Conservation (phyloP, 805 yeast species). For the Hyphopichia homilentoma region DNA sequence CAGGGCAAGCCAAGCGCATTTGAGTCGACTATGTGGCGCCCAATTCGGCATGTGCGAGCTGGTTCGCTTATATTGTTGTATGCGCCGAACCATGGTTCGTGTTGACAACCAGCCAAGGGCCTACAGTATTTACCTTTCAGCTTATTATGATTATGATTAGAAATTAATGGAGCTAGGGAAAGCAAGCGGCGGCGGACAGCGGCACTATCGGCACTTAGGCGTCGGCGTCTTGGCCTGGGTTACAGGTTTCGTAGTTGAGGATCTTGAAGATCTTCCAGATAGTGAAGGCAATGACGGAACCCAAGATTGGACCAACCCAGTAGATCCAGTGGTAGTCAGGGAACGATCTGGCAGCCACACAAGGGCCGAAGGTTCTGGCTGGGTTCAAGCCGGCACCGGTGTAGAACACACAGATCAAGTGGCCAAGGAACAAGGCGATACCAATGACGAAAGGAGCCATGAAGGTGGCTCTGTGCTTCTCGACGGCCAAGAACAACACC, state of each 20-base stretch:
- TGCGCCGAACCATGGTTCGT: too few species aligned
- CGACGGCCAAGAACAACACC: constrained; percentile 80
- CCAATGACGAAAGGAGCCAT: constrained; percentile 86
- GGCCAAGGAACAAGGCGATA: constrained; percentile 74
- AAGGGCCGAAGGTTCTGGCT: constrained; percentile 85
- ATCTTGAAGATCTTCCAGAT: constrained; percentile 65
- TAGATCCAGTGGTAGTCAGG: constrained; percentile 88
- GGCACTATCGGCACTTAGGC: constrained; percentile 22
- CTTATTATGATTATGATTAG: too few species aligned
- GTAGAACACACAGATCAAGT: constrained; percentile 74
- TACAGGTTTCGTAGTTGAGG: constrained; percentile 64
- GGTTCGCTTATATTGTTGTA: too few species aligned
- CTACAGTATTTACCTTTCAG: too few species aligned
- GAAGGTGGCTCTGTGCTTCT: constrained; percentile 69
- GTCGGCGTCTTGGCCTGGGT: constrained; percentile 68
- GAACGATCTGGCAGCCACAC: constrained; percentile 67
- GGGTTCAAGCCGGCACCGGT: constrained; percentile 94
- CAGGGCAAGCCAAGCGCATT: too few species aligned
- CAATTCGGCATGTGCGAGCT: too few species aligned
- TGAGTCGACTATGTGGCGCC: too few species aligned
- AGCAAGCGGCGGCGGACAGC: too few species aligned
- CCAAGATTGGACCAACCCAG: constrained; percentile 85
- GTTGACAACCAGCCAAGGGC: too few species aligned
- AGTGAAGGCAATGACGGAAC: constrained; percentile 61
- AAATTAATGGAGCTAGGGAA: too few species aligned